Conservation (phyloP, 495 filamentous ascomycete genomes). For the Clavariopsis aquatica region DNA sequence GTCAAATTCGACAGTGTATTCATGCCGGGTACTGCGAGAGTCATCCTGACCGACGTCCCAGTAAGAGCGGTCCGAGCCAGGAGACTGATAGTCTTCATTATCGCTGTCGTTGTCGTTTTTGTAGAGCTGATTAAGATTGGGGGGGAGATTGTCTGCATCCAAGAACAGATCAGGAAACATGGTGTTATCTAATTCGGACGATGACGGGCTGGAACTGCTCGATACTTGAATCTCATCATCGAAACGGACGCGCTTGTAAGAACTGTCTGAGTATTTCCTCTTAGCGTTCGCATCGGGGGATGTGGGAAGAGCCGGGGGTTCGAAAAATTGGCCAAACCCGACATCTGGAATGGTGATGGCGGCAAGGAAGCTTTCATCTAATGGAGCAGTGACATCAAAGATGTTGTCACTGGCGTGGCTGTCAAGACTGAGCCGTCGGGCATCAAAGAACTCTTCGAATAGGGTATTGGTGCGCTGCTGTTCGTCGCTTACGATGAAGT, state of each 20-base stretch:
- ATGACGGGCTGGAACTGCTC: constrained; percentile 54
- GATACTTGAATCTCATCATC: constrained; percentile 47
- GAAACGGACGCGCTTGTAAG: constrained; percentile 53
- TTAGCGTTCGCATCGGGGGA: constrained; percentile 7
- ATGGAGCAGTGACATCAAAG: constrained; percentile 15
- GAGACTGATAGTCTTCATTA: constrained; percentile 18
- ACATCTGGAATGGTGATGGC: constrained; percentile 15
- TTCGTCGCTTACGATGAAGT: constrained; percentile 62
- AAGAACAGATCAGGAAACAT: constrained; percentile 73
- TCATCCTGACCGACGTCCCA: constrained; percentile 29
- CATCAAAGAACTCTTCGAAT: constrained; percentile 26
- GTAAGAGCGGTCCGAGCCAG: constrained; percentile 44
- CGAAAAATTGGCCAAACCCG: constrained; percentile 34
- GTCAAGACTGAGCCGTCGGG: constrained; percentile 24
- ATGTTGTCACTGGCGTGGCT: constrained; percentile 21
- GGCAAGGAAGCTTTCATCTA: neutral
- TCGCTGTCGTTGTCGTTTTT: constrained; percentile 53
- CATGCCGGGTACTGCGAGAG: neutral
- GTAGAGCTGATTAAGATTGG: constrained; percentile 64
- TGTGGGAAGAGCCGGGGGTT: constrained; percentile 5
- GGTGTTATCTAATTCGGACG: constrained; percentile 53
- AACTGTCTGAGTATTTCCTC: constrained; percentile 34
- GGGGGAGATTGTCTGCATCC: constrained; percentile 69
- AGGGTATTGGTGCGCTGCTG: constrained; percentile 46
- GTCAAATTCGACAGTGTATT: constrained; percentile 29